Conservation (phyloP, 1,284 basidiomycete species). For the Earliella scabrosa region DNA sequence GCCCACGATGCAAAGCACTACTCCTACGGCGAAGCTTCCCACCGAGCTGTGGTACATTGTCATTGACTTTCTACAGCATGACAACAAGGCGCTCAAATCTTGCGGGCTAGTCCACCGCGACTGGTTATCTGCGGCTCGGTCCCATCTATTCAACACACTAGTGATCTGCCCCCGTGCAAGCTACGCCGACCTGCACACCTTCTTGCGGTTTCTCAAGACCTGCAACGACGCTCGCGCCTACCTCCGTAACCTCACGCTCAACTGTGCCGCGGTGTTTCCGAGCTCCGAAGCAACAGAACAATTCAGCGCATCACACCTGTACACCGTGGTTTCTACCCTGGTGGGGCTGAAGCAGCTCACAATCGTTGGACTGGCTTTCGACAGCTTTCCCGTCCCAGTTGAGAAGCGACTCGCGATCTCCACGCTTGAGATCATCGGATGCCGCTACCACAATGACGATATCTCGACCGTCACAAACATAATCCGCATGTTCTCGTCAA, state of each 20-base stretch:
- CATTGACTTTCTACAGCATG: neutral
- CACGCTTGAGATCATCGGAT: neutral
- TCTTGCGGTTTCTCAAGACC: neutral
- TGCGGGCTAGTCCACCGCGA: neutral
- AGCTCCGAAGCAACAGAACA: neutral
- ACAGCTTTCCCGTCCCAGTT: neutral
- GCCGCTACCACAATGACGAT: neutral
- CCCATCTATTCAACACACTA: neutral
- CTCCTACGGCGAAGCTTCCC: neutral
- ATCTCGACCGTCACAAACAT: neutral
- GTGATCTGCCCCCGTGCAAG: neutral
- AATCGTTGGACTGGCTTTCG: neutral
- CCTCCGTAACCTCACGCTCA: neutral
- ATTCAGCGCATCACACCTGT: neutral
- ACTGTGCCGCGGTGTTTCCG: neutral
- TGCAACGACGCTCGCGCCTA: neutral
- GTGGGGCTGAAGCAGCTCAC: neutral
- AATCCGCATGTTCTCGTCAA: neutral
- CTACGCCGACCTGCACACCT: too few relatives aligned
- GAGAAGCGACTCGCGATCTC: neutral
- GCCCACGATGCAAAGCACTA: too few relatives aligned
- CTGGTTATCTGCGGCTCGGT: neutral
- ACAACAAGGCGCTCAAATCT: neutral
- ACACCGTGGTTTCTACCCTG: neutral
- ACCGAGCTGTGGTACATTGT: neutral